Conservation (phyloP, 2,329 filamentous ascomycete species). For the Fusarium nodosum region DNA sequence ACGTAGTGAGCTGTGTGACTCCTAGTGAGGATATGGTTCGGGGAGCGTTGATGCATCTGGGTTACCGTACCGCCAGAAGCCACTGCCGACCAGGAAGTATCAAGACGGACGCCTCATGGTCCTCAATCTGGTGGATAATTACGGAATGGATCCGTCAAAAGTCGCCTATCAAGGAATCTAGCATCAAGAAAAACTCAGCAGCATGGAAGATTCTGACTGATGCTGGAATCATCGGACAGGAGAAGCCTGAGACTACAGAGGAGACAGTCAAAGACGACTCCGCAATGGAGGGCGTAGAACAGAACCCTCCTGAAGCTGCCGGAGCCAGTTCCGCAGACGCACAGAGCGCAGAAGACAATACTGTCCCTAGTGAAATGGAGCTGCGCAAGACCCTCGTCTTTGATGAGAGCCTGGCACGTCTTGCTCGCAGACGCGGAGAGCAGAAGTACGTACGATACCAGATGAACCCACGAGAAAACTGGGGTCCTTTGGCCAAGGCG, state of each 20-base stretch:
- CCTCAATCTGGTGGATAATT: constrained; percentile 91
- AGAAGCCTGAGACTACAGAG: constrained; percentile 48
- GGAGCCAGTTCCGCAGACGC: constrained; percentile 22
- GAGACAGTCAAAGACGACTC: constrained; percentile 45
- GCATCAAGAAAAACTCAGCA: constrained; percentile 76
- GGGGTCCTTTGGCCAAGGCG: constrained; percentile 83
- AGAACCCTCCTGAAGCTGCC: constrained; percentile 14
- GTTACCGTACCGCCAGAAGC: constrained; percentile 86
- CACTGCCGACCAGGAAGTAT: constrained; percentile 92
- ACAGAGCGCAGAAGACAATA: constrained; percentile 40
- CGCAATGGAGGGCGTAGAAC: constrained; percentile 59
- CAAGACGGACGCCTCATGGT: constrained; percentile 94
- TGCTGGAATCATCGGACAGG: constrained; percentile 54
- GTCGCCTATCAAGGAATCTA: constrained; percentile 79
- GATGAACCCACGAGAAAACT: constrained; percentile 89
- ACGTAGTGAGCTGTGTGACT: constrained; percentile 82
- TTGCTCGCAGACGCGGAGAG: constrained; percentile 76
- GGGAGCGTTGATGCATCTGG: constrained; percentile 83
- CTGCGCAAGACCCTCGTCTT: constrained; percentile 76
- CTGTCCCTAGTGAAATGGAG: constrained; percentile 50
- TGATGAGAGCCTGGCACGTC: constrained; percentile 79
- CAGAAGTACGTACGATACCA: constrained; percentile 88
- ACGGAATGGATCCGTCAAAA: constrained; percentile 90
- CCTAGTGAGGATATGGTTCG: constrained; percentile 84
- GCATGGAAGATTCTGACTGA: constrained; percentile 76